These are phyloP conservation scores for Neurospora africana DNA, from an alignment of 495 filamentous ascomycete genomes.

Conservation along the genomic window DNA sequence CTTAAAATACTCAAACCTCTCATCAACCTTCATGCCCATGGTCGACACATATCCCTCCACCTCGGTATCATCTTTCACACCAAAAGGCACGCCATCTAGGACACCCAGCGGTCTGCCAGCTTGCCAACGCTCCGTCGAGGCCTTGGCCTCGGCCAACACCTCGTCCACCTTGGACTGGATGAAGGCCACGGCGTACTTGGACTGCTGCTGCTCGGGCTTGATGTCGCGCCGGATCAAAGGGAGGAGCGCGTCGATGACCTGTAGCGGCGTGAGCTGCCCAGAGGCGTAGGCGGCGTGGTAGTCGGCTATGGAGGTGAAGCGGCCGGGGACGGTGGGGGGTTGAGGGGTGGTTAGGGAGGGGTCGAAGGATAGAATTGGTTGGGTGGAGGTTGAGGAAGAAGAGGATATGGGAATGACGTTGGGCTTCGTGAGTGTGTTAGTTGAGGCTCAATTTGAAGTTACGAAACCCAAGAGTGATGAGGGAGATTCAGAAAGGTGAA, in stretches of 20 bases:
- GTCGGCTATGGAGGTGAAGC: conserved; percentile 62
- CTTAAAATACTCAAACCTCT: conserved; percentile 26
- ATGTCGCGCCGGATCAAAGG: conserved; percentile 54
- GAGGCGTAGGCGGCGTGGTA: conserved; percentile 64
- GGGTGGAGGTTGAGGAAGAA: conserved; percentile 3
- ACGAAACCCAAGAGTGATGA: not conserved
- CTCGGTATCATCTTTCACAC: conserved; percentile 77
- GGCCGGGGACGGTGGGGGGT: conserved; percentile 27
- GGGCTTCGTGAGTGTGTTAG: conserved; percentile 34
- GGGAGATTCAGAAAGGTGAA: not conserved
- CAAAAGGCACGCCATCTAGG: conserved; percentile 78
- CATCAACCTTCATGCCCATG: conserved; percentile 39
- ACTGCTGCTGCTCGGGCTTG: conserved; percentile 20
- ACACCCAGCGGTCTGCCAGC: conserved; percentile 51
- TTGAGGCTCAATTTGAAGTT: not conserved
- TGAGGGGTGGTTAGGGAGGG: conserved; percentile 24
- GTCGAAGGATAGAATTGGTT: conserved; percentile 20
- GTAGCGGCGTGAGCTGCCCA: conserved; percentile 57
- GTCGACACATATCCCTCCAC: conserved; percentile 62
- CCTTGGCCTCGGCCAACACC: conserved; percentile 56
- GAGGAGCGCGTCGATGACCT: conserved; percentile 59
- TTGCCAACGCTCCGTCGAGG: conserved; percentile 59
- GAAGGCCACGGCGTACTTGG: conserved; percentile 61
- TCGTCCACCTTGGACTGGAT: conserved; percentile 44
- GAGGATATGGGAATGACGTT: conserved; percentile 58